Evolutionary conservation across 176 grass and related monocot species (phyloP), one percentile per base, ranked within the genome.

Genomic region (Lolium multiflorum): DNA sequence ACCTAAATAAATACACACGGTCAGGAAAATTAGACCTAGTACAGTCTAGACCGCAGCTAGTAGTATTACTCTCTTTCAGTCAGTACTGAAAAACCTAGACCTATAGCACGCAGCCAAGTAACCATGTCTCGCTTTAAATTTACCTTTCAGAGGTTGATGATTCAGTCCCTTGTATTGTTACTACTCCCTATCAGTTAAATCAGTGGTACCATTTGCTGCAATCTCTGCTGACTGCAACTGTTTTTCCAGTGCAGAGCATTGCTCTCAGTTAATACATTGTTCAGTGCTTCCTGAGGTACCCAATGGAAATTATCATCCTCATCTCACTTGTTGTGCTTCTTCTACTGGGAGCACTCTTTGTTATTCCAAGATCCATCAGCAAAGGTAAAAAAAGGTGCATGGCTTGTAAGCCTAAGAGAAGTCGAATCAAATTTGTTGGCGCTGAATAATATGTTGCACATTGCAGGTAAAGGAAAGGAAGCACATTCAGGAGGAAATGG

Each of bases 311-410:
- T 9, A 47, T 93, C 84, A 55, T 85, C 41, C 56, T 91, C 25
- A 24, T 83, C 48, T 75, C 17, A 13, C 75, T 92, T 57, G 51
- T 82, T 74, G 55, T 78, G 39, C 88, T 95, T 89, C 39, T 98
- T 86, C 80, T 79, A 22, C 35, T 95, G 14, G 93, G 91, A 82
- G 78, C 72, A 18, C n/a, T 95, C 28, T 89, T 89, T 84, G 31
- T 94, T 81, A 83, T 95, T 50, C 90, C 93, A 57, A 89, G 80
- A 87, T 91, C 96, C 24, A 79, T 89, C 6, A 55, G 24, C 46
- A 92, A 76, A 94, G 96, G 96, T 89, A 91, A 74, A 66, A 68
- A 68, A 67, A 14, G 31, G 52, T 51, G 3, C 48, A 51, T 66
- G 41, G n/a, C 22, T 48, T 10, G 13, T 44, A 57, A 66, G n/a